Conservation (phyloP, 768 basidiomycete genomes). For the Panaeolus cyanescens region DNA sequence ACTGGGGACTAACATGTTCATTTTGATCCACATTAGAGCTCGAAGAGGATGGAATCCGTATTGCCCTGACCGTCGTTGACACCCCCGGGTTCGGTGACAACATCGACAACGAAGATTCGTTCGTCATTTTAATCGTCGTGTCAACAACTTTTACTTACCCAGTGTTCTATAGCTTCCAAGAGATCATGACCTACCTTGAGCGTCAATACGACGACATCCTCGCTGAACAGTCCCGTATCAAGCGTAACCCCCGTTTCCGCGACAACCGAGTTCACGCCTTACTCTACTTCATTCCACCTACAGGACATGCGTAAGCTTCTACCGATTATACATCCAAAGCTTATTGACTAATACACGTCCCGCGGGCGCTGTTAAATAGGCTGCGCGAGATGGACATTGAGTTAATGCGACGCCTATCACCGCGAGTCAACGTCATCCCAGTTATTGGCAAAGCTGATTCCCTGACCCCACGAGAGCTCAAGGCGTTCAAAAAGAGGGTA, state of each 20-base stretch:
- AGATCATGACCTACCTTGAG: constrained; percentile 86
- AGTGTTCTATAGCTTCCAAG: constrained; percentile 64
- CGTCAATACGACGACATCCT: constrained; percentile 93
- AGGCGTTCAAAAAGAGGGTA: constrained; percentile 82
- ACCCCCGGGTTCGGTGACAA: constrained; percentile 92
- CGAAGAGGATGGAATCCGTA: constrained; percentile 89
- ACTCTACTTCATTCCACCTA: constrained; percentile 90
- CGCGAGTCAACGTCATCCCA: constrained; percentile 92
- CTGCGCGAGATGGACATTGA: constrained; percentile 92
- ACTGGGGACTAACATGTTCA: neutral
- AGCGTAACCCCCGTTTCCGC: constrained; percentile 89
- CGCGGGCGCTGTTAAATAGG: constrained; percentile 40
- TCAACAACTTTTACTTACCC: constrained; percentile 8
- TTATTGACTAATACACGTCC: too few species aligned
- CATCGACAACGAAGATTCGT: constrained; percentile 89
- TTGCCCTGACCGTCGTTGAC: constrained; percentile 88
- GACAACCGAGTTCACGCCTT: constrained; percentile 89
- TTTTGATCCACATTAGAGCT: constrained; percentile 53
- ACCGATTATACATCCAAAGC: constrained; percentile 1
- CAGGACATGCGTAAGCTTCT: constrained; percentile 68
- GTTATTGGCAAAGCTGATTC: constrained; percentile 89
- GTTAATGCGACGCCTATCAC: constrained; percentile 86
- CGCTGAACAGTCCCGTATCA: constrained; percentile 85
- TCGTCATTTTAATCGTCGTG: constrained; percentile 26
- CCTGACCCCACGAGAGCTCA: constrained; percentile 79